Conservation (phyloP, 116 monocot species). For the Zostera marina region DNA sequence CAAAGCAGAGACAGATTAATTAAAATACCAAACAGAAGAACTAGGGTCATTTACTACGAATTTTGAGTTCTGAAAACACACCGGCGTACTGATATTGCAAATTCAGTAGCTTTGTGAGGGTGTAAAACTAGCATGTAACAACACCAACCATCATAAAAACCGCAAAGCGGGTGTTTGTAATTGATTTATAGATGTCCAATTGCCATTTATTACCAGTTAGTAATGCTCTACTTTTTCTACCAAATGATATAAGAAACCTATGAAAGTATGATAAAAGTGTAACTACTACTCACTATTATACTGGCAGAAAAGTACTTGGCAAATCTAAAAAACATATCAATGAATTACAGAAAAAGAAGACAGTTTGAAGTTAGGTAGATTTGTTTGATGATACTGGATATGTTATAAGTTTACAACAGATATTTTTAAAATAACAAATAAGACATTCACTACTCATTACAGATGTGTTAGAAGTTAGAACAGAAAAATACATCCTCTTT, state of each 20-base stretch:
- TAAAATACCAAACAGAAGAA: too few relatives aligned
- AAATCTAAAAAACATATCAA: background rate
- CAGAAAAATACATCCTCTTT: too few relatives aligned
- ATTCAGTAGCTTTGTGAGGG: constrained; percentile 10
- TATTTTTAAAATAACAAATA: too few relatives aligned
- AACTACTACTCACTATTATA: background rate
- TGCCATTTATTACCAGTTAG: background rate
- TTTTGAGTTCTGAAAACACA: constrained; percentile 8
- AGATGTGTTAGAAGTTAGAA: too few relatives aligned
- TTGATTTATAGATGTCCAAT: background rate
- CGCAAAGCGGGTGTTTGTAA: constrained; percentile 1
- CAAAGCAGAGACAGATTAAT: too few relatives aligned
- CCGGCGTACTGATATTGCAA: constrained; percentile 6
- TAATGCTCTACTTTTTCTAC: background rate
- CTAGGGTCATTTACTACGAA: too few relatives aligned
- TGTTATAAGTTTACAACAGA: too few relatives aligned
- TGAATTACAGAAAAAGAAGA: background rate
- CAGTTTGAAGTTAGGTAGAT: too few relatives aligned
- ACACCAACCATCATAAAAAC: constrained; percentile 10
- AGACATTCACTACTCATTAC: too few relatives aligned
- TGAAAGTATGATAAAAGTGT: constrained; percentile 4
- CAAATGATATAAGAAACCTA: constrained; percentile 86
- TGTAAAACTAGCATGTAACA: constrained; percentile 13
- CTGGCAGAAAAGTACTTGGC: background rate
- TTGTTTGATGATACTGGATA: too few relatives aligned